These are phyloP conservation scores for Hydnum rufescens DNA, from an alignment of 768 basidiomycete genomes.

Conservation along the genomic window DNA sequence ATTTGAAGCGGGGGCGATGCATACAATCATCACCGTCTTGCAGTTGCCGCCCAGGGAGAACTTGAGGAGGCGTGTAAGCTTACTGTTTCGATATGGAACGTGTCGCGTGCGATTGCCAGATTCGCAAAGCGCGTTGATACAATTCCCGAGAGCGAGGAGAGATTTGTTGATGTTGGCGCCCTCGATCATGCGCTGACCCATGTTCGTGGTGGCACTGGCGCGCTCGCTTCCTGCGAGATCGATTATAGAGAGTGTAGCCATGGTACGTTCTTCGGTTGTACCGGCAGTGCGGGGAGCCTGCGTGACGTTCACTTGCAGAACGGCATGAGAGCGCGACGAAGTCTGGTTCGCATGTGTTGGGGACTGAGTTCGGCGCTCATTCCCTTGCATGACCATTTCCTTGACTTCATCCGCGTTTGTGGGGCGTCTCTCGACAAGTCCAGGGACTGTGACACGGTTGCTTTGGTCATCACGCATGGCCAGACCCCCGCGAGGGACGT, in stretches of 20 bases:
- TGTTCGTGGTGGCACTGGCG: constrained; percentile 88
- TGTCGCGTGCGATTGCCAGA: constrained; percentile 76
- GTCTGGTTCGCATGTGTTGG: constrained; percentile 93
- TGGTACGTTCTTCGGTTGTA: constrained; percentile 57
- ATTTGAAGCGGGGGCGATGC: constrained; percentile 80
- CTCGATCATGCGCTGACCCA: constrained; percentile 96
- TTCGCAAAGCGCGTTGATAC: constrained; percentile 95
- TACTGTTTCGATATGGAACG: constrained; percentile 93
- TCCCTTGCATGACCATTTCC: constrained; percentile 77
- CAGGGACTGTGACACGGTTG: constrained; percentile 57
- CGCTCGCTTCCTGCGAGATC: constrained; percentile 96
- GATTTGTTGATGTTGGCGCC: constrained; percentile 99
- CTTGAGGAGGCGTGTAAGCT: constrained; percentile 91
- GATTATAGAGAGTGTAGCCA: constrained; percentile 91
- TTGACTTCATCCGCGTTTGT: constrained; percentile 82
- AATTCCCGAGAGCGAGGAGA: constrained; percentile 88
- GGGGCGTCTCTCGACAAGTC: constrained; percentile 66
- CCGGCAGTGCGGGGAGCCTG: constrained; percentile 75
- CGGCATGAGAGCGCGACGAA: constrained; percentile 93
- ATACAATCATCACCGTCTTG: constrained; percentile 99
- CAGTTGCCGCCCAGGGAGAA: constrained; percentile 98
- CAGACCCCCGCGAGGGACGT: constrained; percentile 60
- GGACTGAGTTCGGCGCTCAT: constrained; percentile 73
- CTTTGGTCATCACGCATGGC: constrained; percentile 88
- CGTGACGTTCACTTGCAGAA: constrained; percentile 84